These are phyloP conservation scores for Trichoderma arundinaceum DNA, from an alignment of 2,329 filamentous ascomycete species.

Conservation along the genomic window DNA sequence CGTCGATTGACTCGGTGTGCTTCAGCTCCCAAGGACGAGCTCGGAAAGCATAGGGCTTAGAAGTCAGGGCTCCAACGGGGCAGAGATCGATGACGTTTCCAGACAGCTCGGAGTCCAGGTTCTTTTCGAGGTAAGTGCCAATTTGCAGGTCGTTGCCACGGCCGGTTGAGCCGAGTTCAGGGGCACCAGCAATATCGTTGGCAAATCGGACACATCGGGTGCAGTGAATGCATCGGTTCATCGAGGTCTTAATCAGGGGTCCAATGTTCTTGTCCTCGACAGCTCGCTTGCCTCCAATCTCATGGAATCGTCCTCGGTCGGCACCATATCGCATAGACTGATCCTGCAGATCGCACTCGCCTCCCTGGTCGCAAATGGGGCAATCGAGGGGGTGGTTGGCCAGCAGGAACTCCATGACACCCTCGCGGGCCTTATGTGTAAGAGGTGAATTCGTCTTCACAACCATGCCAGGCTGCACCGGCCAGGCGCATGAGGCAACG, in stretches of 20 bases:
- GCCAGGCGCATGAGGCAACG: constrained; percentile 98
- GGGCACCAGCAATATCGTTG: constrained; percentile 94
- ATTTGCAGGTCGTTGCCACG: constrained; percentile 98
- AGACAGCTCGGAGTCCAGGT: constrained; percentile 91
- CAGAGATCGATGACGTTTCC: constrained; percentile 98
- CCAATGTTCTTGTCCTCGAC: constrained; percentile 99
- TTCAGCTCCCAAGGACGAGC: constrained; percentile 96
- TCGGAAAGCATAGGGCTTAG: constrained; percentile 97
- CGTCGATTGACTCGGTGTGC: constrained; percentile 94
- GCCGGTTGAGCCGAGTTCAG: constrained; percentile 91
- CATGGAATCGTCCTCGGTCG: constrained; percentile 95
- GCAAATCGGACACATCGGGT: constrained; percentile 97
- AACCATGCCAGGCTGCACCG: constrained; percentile 97
- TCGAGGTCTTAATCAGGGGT: constrained; percentile 97
- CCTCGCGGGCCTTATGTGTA: constrained; percentile 96
- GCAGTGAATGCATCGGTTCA: constrained; percentile 99
- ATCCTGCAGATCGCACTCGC: constrained; percentile 98
- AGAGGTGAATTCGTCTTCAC: constrained; percentile 98
- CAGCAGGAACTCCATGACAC: constrained; percentile 98
- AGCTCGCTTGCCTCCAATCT: constrained; percentile 92
- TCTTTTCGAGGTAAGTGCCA: constrained; percentile 94
- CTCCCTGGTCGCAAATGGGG: constrained; percentile 97
- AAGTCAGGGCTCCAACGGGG: constrained; percentile 93
- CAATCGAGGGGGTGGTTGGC: constrained; percentile 97
- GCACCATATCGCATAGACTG: constrained; percentile 99